These are phyloP conservation scores for Coffea eugenioides DNA, from an alignment of 257 asterid genomes.

Conservation along the genomic window DNA sequence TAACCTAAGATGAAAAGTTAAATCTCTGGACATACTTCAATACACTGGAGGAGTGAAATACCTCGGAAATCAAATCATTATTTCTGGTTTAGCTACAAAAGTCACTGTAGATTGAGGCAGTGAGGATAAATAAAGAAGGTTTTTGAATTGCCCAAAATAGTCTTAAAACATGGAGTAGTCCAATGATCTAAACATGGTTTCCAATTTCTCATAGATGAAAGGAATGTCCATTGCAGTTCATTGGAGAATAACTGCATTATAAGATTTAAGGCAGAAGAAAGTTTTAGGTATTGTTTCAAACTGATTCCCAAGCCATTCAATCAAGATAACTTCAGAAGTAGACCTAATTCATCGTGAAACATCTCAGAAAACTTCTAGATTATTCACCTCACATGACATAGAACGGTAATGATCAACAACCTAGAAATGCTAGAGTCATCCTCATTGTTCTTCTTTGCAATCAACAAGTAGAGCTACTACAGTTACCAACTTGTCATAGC, in stretches of 20 bases:
- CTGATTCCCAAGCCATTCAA: too few relatives aligned
- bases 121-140: background rate
- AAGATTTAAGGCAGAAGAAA: too few relatives aligned
- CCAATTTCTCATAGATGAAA: background rate
- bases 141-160: background rate
- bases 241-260: too few relatives aligned
- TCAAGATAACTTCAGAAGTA: background rate
- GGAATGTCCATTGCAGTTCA: too few relatives aligned
- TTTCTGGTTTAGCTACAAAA: background rate
- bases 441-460: background rate
- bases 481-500: background rate
- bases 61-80: background rate
- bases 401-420: background rate
- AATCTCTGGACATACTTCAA: background rate
- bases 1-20: too few relatives aligned
- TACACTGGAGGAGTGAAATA: background rate
- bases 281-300: too few relatives aligned
- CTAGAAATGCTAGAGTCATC: background rate
- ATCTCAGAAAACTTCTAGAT: background rate
- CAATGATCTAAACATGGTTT: too few relatives aligned
- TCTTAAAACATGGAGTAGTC: background rate
- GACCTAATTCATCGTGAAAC: background rate
- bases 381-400: background rate
- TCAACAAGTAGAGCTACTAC: background rate
- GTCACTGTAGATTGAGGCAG: too few relatives aligned